Base-by-base conservation (phyloP, 768 basidiomycete species). In the Mycena metata region DNA sequence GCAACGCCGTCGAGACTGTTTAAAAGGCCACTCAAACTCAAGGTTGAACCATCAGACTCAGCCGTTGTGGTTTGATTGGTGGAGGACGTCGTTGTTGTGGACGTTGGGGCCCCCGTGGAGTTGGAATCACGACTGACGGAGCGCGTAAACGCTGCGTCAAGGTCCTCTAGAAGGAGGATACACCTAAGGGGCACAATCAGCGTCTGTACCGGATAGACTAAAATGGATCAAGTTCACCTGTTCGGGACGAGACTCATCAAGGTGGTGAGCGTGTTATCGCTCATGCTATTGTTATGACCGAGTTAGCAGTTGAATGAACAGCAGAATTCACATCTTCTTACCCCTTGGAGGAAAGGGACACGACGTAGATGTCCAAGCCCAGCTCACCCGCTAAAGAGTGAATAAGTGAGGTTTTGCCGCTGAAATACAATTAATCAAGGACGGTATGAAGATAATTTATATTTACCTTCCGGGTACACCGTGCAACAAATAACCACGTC, bases 161-260 rank as follows among this genome's bases (percentile, higher is more conserved):
- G 87, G 85, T 97, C 95, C 82, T 97, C 96, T 77, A 97, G 87
- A 79, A 97, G 91, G 73, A 97, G 85, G 68, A 97, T 95, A 84
- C 94, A 95, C 84, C 94, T 94, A 73, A 55, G 52, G 52, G 51
- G 50, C 56, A 33, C 33, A 69, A 58, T 72, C 62, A 73, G 61
- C 9, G 64, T 59, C 69, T 71, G 55, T 64, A 6, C n/a, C 60
- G 60, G 42, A 33, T 54, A 54, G 66, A 35, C 36, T 2, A n/a
- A 15, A 17, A 33, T 35, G 51, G 15, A 42, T 36, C 19, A 39
- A 57, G 74, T 68, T 69, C 63, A 94, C 92, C 93, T 90, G 67
- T 91, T 88, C 30, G 94, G 94, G 75, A 96, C 93, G 83, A 90
- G 89, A 60, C 92, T 92, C 94, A 96, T 95, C 75, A 96, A 85